Percentiles rank a stretch among this genome's conserved stretches.
Evolutionary conservation across 2,329 filamentous ascomycete species (phyloP).

Genomic region (Penicillium brasilianum): DNA sequence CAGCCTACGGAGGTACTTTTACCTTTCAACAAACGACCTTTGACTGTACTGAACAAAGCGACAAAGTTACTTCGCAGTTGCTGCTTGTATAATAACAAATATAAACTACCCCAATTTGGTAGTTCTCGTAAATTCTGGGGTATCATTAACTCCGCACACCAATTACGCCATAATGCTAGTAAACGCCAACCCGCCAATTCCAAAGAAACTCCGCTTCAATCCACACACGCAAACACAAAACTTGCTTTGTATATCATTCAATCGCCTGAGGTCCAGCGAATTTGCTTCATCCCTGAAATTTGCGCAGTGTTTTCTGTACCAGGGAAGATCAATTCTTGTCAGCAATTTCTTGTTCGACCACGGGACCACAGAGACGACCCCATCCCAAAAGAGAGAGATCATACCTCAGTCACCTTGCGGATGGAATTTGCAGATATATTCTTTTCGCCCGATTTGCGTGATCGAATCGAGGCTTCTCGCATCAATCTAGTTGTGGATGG

Average conservation of each 20-base stretch:
- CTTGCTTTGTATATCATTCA: neutral
- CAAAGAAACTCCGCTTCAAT: neutral
- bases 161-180: slow-evolving; percentile 18
- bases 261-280: neutral
- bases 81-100: too few species aligned
- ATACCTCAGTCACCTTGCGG: slow-evolving; percentile 75
- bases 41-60: neutral
- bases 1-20: neutral
- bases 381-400: slow-evolving; percentile 29
- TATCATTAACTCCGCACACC: slow-evolving; percentile 23
- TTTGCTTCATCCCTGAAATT: slow-evolving; percentile 67
- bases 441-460: slow-evolving; percentile 74
- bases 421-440: slow-evolving; percentile 76
- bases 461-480: slow-evolving; percentile 77
- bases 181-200: neutral
- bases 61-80: neutral
- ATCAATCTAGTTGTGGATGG: slow-evolving; percentile 62
- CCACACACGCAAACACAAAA: slow-evolving; percentile 2
- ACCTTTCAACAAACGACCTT: neutral
- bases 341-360: slow-evolving; percentile 1
- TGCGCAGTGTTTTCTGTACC: slow-evolving; percentile 65
- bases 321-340: slow-evolving; percentile 13
- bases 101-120: slow-evolving; percentile 4
- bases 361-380: neutral
- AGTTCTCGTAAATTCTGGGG: slow-evolving; percentile 16